Evolutionary conservation across 2,329 filamentous ascomycete species (phyloP).

Genomic region (Mycosphaerella arachidis): DNA sequence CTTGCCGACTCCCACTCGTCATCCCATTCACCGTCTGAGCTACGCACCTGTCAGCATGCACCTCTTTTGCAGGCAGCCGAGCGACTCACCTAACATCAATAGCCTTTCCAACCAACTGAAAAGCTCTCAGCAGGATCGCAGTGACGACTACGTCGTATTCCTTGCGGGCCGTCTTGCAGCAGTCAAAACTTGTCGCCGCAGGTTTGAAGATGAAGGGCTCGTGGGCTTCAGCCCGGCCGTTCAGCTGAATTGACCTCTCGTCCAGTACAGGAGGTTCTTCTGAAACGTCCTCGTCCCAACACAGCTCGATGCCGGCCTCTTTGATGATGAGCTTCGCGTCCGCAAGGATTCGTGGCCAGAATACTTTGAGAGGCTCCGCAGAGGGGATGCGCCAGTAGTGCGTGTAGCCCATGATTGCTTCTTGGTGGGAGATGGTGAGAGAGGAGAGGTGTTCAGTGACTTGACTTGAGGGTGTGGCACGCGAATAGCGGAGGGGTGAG

Average conservation of each 20-base stretch:
- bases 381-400: background rate
- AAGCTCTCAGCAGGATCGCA: background rate
- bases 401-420: background rate
- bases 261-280: too few species aligned
- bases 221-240: background rate
- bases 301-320: too few species aligned
- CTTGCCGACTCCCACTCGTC: too few species aligned
- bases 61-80: too few species aligned
- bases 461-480: too few species aligned
- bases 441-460: background rate
- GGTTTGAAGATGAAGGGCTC: background rate
- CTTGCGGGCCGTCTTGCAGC: constrained; percentile 5
- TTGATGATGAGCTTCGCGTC: too few species aligned
- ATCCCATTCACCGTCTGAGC: too few species aligned
- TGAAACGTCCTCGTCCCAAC: too few species aligned
- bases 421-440: too few species aligned
- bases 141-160: constrained; percentile 2
- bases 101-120: background rate
- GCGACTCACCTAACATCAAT: background rate
- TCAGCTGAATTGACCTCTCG: background rate
- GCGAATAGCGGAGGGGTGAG: too few species aligned
- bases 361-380: background rate
- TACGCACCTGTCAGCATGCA: too few species aligned
- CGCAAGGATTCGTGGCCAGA: background rate
- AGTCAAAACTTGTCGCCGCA: background rate